Evolutionary conservation across 2,329 filamentous ascomycete genomes (phyloP).

Genomic region (Verticillium dahliae): DNA sequence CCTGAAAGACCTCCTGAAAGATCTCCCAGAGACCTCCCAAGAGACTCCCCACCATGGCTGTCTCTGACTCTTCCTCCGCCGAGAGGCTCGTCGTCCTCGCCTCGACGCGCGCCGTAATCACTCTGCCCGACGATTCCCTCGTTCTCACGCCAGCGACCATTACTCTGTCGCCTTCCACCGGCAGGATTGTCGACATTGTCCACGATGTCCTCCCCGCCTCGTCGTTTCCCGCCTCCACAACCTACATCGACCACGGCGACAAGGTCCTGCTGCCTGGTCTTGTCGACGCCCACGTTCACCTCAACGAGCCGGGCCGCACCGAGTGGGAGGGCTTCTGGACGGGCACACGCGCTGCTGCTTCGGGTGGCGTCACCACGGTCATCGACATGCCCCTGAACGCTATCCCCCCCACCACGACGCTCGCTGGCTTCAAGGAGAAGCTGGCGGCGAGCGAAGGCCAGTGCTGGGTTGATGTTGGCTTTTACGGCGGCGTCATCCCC

Average conservation of each 20-base stretch:
- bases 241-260: slow-evolving; percentile 80
- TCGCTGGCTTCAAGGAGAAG: slow-evolving; percentile 77
- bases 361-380: slow-evolving; percentile 93
- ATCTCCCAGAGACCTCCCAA: neutral
- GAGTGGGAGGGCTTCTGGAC: slow-evolving; percentile 99
- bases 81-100: slow-evolving; percentile 64
- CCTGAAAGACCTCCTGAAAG: too few species aligned
- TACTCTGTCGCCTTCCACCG: slow-evolving; percentile 67
- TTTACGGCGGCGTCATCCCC: slow-evolving; percentile 91
- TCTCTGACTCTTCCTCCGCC: slow-evolving; percentile 14
- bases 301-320: slow-evolving; percentile 93
- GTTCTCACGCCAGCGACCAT: slow-evolving; percentile 76
- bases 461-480: slow-evolving; percentile 98
- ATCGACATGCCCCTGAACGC: slow-evolving; percentile 97
- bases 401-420: slow-evolving; percentile 90
- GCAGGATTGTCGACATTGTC: slow-evolving; percentile 76
- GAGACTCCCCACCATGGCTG: slow-evolving; percentile 21
- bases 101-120: slow-evolving; percentile 77
- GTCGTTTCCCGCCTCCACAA: slow-evolving; percentile 64
- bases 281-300: slow-evolving; percentile 94
- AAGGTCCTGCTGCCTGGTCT: slow-evolving; percentile 81
- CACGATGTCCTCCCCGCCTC: slow-evolving; percentile 67
- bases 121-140: slow-evolving; percentile 55
- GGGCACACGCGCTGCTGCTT: slow-evolving; percentile 86
- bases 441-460: slow-evolving; percentile 75